These are phyloP conservation scores for Venturia effusa DNA, from an alignment of 2,329 filamentous ascomycete genomes.

Conservation along the genomic window DNA sequence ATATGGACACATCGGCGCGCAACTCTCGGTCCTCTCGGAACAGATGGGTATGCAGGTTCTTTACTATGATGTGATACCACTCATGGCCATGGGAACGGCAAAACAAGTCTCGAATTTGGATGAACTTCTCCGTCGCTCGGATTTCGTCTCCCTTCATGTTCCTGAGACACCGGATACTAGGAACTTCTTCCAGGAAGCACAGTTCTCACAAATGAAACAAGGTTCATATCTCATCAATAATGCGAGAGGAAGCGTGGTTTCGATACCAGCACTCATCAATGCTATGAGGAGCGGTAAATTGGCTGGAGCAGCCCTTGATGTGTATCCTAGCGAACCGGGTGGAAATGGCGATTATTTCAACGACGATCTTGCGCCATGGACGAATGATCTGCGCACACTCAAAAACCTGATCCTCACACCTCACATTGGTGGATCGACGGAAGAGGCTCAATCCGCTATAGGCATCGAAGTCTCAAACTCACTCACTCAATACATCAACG, in stretches of 20 bases:
- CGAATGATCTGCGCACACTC: slow-evolving; percentile 69
- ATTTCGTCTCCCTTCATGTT: slow-evolving; percentile 92
- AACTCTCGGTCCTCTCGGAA: slow-evolving; percentile 89
- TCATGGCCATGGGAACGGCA: slow-evolving; percentile 88
- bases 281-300: slow-evolving; percentile 78
- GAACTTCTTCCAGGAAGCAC: slow-evolving; percentile 71
- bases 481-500: slow-evolving; percentile 89
- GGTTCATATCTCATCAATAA: slow-evolving; percentile 95
- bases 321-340: slow-evolving; percentile 87
- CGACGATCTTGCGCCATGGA: slow-evolving; percentile 65
- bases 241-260: slow-evolving; percentile 83
- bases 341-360: slow-evolving; percentile 95
- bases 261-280: slow-evolving; percentile 84
- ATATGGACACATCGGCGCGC: slow-evolving; percentile 94
- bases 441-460: slow-evolving; percentile 94
- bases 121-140: slow-evolving; percentile 63
- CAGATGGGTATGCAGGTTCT: slow-evolving; percentile 97
- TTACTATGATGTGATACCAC: slow-evolving; percentile 88
- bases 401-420: slow-evolving; percentile 93
- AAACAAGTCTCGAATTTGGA: slow-evolving; percentile 71
- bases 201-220: slow-evolving; percentile 82
- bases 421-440: slow-evolving; percentile 94
- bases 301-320: slow-evolving; percentile 89
- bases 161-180: slow-evolving; percentile 88
- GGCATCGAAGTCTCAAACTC: slow-evolving; percentile 85